Percentiles rank a stretch among this genome's conserved stretches.
phyloP scores from a whole-genome alignment of 2,329 filamentous ascomycete genomes.

The Aspergillus sp. region DNA sequence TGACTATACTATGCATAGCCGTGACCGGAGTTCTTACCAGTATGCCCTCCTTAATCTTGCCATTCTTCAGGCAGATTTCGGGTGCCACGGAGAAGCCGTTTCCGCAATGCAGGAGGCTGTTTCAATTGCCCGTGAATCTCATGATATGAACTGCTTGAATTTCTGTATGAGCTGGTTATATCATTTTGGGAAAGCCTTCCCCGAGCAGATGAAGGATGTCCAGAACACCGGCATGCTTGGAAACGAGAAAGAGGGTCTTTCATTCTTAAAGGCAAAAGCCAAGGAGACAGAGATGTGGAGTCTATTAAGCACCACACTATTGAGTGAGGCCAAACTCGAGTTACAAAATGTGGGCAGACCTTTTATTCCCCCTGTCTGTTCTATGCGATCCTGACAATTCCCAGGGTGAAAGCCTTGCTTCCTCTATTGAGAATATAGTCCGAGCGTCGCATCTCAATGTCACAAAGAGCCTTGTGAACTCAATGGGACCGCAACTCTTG shows the following conservation, averaged over 20 bases:
- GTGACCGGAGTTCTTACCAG: constrained; percentile 83
- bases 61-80: constrained; percentile 91
- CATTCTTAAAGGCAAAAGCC: constrained; percentile 79
- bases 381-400: constrained; percentile 10
- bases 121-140: constrained; percentile 87
- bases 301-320: constrained; percentile 73
- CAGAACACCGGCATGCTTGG: constrained; percentile 70
- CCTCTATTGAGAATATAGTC: constrained; percentile 71
- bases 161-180: constrained; percentile 95
- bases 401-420: constrained; percentile 53
- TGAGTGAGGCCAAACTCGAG: constrained; percentile 79
- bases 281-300: constrained; percentile 83
- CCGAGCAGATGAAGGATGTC: constrained; percentile 64
- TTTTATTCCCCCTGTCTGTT: too few species aligned
- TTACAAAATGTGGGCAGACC: constrained; percentile 63
- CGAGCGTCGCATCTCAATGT: constrained; percentile 77
- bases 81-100: constrained; percentile 84
- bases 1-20: constrained; percentile 87
- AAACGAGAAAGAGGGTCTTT: constrained; percentile 73
- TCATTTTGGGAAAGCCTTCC: constrained; percentile 84
- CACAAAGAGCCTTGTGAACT: constrained; percentile 67
- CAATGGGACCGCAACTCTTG: constrained; percentile 69
- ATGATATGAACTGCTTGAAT: constrained; percentile 87
- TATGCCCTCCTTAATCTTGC: constrained; percentile 92
- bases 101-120: constrained; percentile 93